Conservation (phyloP, 441 rosid genomes). For the Isatis lusitanica region DNA sequence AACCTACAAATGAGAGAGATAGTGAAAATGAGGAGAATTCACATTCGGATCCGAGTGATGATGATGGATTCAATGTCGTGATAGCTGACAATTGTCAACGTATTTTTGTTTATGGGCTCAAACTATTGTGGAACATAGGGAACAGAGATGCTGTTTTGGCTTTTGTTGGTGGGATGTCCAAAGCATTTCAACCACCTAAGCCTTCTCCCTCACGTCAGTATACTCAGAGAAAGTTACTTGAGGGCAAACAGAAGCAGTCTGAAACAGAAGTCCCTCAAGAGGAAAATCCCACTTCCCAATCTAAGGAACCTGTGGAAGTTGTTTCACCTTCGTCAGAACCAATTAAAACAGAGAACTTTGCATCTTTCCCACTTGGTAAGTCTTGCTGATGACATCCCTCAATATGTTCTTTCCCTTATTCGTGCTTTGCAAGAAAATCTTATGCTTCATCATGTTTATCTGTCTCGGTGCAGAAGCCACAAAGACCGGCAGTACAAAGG, state of each 20-base stretch:
- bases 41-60: slow-evolving; percentile 90
- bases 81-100: slow-evolving; percentile 96
- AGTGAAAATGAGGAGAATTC: slow-evolving; percentile 84
- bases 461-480: slow-evolving; percentile 43
- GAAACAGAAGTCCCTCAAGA: slow-evolving; percentile 47
- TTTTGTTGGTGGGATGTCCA: slow-evolving; percentile 86
- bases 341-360: slow-evolving; percentile 46
- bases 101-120: slow-evolving; percentile 88
- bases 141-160: slow-evolving; percentile 98
- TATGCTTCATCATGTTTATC: background rate
- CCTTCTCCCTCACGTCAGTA: slow-evolving; percentile 95
- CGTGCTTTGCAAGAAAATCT: background rate
- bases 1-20: slow-evolving; percentile 72
- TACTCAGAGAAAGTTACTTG: slow-evolving; percentile 83
- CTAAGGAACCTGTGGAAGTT: slow-evolving; percentile 49
- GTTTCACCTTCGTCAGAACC: slow-evolving; percentile 52
- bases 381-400: slow-evolving; percentile 3
- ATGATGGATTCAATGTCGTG: slow-evolving; percentile 89
- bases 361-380: slow-evolving; percentile 66
- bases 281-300: slow-evolving; percentile 44
- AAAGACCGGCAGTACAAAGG: slow-evolving; percentile 51
- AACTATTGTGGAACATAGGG: slow-evolving; percentile 84
- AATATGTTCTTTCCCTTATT: background rate
- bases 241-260: slow-evolving; percentile 54
- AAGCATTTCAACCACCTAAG: slow-evolving; percentile 87